Conservation (phyloP, 805 yeast species). For the Metschnikowia colocasiae region DNA sequence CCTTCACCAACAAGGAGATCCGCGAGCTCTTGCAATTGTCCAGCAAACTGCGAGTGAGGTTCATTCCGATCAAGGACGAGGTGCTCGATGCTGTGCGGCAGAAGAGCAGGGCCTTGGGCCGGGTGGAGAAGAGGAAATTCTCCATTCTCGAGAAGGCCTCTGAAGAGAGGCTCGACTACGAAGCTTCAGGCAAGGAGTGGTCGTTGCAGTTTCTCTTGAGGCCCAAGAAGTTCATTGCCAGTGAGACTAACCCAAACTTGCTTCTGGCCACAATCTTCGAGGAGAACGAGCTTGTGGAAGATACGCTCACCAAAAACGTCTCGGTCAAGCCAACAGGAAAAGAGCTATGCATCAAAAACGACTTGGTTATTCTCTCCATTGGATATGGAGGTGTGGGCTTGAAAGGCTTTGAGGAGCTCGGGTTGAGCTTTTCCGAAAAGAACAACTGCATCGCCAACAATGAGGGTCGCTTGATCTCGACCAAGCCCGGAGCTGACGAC, state of each 20-base stretch:
- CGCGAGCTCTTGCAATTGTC: conserved; percentile 72
- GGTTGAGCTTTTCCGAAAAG: conserved; percentile 24
- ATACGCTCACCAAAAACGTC: conserved; percentile 25
- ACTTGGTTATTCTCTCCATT: conserved; percentile 72
- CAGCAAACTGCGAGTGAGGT: conserved; percentile 45
- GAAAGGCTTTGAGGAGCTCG: conserved; percentile 48
- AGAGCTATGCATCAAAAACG: conserved; percentile 40
- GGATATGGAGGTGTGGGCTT: conserved; percentile 77
- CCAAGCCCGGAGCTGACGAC: conserved; percentile 15
- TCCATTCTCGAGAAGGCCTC: conserved; percentile 56
- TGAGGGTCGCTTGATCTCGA: conserved; percentile 29
- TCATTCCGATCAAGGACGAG: conserved; percentile 35
- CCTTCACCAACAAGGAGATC: conserved; percentile 89
- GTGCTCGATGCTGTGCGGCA: conserved; percentile 25
- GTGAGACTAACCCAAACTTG: conserved; percentile 31
- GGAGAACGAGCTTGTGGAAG: conserved; percentile 43
- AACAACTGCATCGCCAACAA: conserved; percentile 30
- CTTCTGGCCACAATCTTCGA: conserved; percentile 48
- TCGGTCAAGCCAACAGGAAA: conserved; percentile 35
- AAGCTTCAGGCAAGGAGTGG: conserved; percentile 44
- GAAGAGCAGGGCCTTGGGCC: conserved; percentile 32
- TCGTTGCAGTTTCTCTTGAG: conserved; percentile 62
- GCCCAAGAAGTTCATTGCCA: conserved; percentile 53
- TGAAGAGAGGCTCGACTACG: neutral
- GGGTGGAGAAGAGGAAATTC: conserved; percentile 63